Evolutionary conservation across 2,329 filamentous ascomycete genomes (phyloP), one percentile per base, ranked within the genome.

Genomic region (Aspergillus luchuensis): DNA sequence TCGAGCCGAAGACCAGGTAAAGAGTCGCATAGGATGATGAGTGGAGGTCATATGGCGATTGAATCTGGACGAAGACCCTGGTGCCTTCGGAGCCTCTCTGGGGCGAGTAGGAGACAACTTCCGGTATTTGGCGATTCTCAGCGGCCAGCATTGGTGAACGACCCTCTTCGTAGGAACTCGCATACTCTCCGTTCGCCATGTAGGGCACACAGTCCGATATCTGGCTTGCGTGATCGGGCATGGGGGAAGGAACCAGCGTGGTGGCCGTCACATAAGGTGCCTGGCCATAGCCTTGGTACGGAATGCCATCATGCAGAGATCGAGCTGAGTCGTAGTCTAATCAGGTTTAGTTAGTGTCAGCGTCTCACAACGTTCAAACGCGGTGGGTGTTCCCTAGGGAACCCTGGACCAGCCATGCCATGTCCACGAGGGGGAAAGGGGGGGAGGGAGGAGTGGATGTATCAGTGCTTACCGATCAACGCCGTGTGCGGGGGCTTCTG

Each of bases 1-100:
- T 86, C n/a, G 85, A 83, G n/a, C 91, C 92, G 76, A 97, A 96
- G 50, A 88, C 84, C 57, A 97, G 77, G 65, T 80, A 88, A 69
- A 91, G 87, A 54, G 82, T 64, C 10, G 72, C 71, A 47, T 72
- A 80, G 69, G 80, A 83, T 60, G 82, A 83, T 33, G 82, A 84
- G 75, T 88, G 84, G 59, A 96, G 78, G 71, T 96, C 89, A 78
- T 91, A 91, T 62, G 88, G 84, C 47, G 90, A 89, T 56, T 88
- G 87, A 30, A 96, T 85, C 72, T 91, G 89, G 65, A 97, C 82
- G 61, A 85, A 84, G 8, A 97, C 80, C 69, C 88, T 88, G 19
- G 89, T 90, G 57, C 90, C 90, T 71, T 85, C 84, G 36, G 82
- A 78, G 47, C 92, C 93, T 69, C 85, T 82, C 48, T 81, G 79